Conservation (phyloP, 192 early-diverging fungal genomes). For the Backusella australiensis region DNA sequence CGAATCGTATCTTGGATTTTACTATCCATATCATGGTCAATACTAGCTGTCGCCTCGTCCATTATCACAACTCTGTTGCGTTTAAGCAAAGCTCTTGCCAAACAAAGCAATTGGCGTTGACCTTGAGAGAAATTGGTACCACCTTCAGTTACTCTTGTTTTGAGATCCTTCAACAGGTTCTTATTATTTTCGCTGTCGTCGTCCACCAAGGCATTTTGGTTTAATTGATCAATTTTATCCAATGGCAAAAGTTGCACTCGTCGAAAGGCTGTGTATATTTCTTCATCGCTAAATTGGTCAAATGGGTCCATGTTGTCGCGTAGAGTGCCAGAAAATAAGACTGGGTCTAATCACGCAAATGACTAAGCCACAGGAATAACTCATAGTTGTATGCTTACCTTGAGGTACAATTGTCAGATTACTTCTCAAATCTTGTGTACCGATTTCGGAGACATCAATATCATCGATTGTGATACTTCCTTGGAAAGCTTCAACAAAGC, state of each 20-base stretch:
- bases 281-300: slow-evolving; percentile 67
- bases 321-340: slow-evolving; percentile 45
- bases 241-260: slow-evolving; percentile 56
- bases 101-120: slow-evolving; percentile 73
- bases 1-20: slow-evolving; percentile 52
- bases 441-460: slow-evolving; percentile 72
- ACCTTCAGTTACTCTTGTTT: slow-evolving; percentile 68
- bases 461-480: slow-evolving; percentile 80
- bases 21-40: slow-evolving; percentile 58
- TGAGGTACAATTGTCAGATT: slow-evolving; percentile 82
- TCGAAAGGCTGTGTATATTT: slow-evolving; percentile 73
- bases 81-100: slow-evolving; percentile 75
- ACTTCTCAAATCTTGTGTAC: slow-evolving; percentile 72
- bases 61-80: slow-evolving; percentile 43
- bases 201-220: not conserved
- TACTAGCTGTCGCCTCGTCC: slow-evolving; percentile 51
- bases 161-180: slow-evolving; percentile 15
- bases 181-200: slow-evolving; percentile 2
- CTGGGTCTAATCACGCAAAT: slow-evolving; percentile 29
- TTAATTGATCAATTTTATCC: not conserved
- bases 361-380: not conserved
- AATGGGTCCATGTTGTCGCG: slow-evolving; percentile 93
- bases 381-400: not conserved
- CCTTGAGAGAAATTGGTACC: slow-evolving; percentile 72
- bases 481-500: slow-evolving; percentile 67